phyloP scores from a whole-genome alignment of 352 stramenopile species.

The Detonula confervacea region DNA sequence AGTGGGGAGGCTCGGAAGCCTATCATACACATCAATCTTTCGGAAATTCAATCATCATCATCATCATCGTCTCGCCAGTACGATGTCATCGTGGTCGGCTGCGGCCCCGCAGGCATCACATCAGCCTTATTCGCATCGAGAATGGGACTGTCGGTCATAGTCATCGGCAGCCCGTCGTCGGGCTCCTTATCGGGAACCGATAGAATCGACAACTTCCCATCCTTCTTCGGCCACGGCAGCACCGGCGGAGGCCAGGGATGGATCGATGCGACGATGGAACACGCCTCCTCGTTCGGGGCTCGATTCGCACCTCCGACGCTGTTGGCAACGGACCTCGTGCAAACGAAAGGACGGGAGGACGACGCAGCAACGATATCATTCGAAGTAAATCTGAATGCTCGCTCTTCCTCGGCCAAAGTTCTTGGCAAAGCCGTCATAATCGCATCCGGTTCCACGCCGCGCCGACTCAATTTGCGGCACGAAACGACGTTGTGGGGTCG shows the following conservation, averaged over 20 bases:
- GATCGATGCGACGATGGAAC: constrained; percentile 55
- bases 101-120: constrained; percentile 57
- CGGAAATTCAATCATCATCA: constrained; percentile 10
- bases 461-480: constrained; percentile 61
- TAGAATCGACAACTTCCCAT: constrained; percentile 72
- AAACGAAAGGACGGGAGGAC: not conserved
- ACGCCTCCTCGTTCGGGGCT: constrained; percentile 49
- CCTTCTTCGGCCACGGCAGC: constrained; percentile 15
- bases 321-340: constrained; percentile 32
- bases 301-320: constrained; percentile 58
- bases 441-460: constrained; percentile 69
- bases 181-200: constrained; percentile 61
- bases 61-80: constrained; percentile 12
- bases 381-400: constrained; percentile 1
- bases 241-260: constrained; percentile 44
- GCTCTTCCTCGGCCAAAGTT: constrained; percentile 12
- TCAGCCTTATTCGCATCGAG: constrained; percentile 73
- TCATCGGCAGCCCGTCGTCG: constrained; percentile 56
- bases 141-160: constrained; percentile 65
- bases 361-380: not conserved
- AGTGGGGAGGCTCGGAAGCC: not conserved
- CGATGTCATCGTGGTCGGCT: constrained; percentile 46
- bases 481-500: constrained; percentile 70
- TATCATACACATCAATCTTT: constrained; percentile 17
- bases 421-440: constrained; percentile 71